These are phyloP conservation scores for Teratosphaeria zuluensis DNA, from an alignment of 2,329 filamentous ascomycete species.

Conservation along the genomic window DNA sequence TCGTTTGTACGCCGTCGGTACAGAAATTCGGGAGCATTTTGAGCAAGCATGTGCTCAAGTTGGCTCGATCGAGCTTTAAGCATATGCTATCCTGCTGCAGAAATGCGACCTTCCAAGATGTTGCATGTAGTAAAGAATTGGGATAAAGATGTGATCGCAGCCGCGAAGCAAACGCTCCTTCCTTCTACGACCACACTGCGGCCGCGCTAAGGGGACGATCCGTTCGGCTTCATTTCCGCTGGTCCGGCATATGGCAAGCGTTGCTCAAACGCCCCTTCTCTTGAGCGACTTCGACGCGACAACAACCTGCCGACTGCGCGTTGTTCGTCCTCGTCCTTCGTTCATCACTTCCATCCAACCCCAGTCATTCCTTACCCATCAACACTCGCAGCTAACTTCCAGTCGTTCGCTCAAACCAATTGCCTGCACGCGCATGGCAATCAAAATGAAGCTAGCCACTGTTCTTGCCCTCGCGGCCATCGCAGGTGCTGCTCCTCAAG, in stretches of 20 bases:
- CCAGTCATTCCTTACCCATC: conserved; percentile 19
- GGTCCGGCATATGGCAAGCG: not conserved
- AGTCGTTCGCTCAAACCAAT: not conserved
- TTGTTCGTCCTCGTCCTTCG: conserved; percentile 3
- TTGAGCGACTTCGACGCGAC: not conserved
- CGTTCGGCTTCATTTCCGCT: not conserved
- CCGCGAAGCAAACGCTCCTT: not conserved
- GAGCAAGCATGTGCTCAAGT: not conserved
- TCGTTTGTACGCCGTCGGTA: not conserved
- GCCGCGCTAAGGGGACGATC: not conserved
- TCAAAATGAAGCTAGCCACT: conserved; percentile 8
- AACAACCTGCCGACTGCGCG: not conserved
- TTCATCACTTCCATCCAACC: conserved; percentile 8
- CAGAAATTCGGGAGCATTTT: not conserved
- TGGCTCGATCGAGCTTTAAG: not conserved
- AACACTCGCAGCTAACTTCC: not conserved
- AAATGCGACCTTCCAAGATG: not conserved
- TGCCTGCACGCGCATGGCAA: not conserved
- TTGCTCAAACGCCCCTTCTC: not conserved
- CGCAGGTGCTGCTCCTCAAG: conserved; percentile 1
- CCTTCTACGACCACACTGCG: not conserved
- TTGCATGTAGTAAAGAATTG: not conserved
- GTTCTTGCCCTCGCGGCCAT: conserved; percentile 6
- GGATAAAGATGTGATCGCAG: not conserved
- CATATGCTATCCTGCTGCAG: not conserved